Evolutionary conservation across 176 grass and related monocot genomes (phyloP), one percentile per base, ranked within the genome.

Genomic region (Triticum timopheevii): DNA sequence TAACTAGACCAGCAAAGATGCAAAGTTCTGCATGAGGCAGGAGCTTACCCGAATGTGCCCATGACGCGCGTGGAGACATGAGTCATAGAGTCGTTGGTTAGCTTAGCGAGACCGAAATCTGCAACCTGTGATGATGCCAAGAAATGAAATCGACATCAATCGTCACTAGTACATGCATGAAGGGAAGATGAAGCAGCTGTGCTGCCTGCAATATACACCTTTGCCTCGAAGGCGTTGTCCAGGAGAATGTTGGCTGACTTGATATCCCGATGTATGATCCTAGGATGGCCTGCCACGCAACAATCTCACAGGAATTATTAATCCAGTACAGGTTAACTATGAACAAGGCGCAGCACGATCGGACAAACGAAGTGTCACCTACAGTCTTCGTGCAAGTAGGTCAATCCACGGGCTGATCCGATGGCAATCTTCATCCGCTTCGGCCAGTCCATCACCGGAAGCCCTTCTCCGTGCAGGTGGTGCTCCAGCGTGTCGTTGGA

Each of bases 361-460:
- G 35, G 30, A 35, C 38, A 23, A 62, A 9, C 34, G 44, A 12
- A 76, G 2, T 83, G 61, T 52, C 6, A 82, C 96, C 61, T 88
- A 98, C 96, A 98, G 65, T 98, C 96, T 91, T 95, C 93, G 76
- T 98, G 96, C 67, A 98, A 72, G 73, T 98, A 98, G 27, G 91
- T 86, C 76, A 98, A 33, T 71, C 96, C 93, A 65, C 96, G 91
- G 71, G 93, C 93, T 58, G 92, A 90, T 27, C 96, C 92, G 76
- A 98, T 92, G 3, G 92, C 92, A 25, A 95, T 95, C 88, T 86
- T 98, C 82, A 91, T 91, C 83, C 96, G 80, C 36, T 96, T 92
- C 50, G 83, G 13, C 96, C 96, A 95, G 39, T 98, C 93, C 81
- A 98, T 89, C 24, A 86, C 78, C 15, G 88, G 81, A 22, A 94